Evolutionary conservation across 1,284 basidiomycete genomes (phyloP).

Genomic region (Cutaneotrichosporon sp.): DNA sequence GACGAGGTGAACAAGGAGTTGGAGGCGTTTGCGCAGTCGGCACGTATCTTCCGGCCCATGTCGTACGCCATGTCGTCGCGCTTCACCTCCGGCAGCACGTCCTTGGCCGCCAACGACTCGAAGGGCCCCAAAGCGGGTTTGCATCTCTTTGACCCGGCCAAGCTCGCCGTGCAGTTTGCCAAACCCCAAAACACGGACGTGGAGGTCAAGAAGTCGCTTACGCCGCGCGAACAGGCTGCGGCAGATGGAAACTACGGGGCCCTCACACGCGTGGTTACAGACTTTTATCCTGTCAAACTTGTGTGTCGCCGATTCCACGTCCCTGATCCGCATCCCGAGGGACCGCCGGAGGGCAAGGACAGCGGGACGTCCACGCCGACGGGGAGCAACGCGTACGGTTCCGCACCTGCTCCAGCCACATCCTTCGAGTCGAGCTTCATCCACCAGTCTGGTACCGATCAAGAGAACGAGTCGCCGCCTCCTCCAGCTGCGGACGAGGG

Average conservation of each 20-base stretch:
- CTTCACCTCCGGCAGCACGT: constrained; percentile 68
- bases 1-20: constrained; percentile 77
- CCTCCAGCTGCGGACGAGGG: constrained; percentile 1
- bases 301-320: constrained; percentile 94
- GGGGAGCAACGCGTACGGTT: constrained; percentile 21
- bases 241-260: constrained; percentile 79
- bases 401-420: constrained; percentile 1
- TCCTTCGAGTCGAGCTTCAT: constrained; percentile 41
- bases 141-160: constrained; percentile 56
- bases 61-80: constrained; percentile 86
- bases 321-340: constrained; percentile 67
- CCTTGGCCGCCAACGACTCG: constrained; percentile 53
- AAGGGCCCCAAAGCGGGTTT: constrained; percentile 64
- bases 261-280: constrained; percentile 66
- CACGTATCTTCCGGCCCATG: constrained; percentile 85
- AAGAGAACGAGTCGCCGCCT: constrained; percentile 4
- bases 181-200: constrained; percentile 48
- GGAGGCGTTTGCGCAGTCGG: constrained; percentile 77
- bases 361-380: constrained; percentile 13
- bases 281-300: constrained; percentile 74
- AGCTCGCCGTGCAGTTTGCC: constrained; percentile 21
- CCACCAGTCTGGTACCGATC: constrained; percentile 23
- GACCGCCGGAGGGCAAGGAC: constrained; percentile 24
- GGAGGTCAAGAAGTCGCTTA: constrained; percentile 53
- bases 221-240: constrained; percentile 74